Conservation (phyloP, 2,329 filamentous ascomycete species). For the Diaporthe helianthi region DNA sequence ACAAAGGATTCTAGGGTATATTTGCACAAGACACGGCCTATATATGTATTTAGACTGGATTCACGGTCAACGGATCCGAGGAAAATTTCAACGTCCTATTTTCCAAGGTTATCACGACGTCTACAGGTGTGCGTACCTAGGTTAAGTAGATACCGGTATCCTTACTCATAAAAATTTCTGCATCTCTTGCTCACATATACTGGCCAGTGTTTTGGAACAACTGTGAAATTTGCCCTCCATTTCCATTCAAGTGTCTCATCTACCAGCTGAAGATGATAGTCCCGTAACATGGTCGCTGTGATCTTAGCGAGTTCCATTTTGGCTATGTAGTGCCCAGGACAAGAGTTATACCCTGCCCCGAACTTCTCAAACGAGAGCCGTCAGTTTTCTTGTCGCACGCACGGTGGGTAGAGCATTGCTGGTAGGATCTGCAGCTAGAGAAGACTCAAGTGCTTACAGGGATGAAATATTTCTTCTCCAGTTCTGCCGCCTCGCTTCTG, state of each 20-base stretch:
- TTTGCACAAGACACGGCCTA: background rate
- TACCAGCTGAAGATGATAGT: slow-evolving; percentile 36
- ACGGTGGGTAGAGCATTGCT: background rate
- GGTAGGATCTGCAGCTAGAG: too few species aligned
- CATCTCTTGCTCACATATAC: slow-evolving; percentile 32
- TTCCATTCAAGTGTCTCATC: slow-evolving; percentile 38
- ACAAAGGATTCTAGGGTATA: background rate
- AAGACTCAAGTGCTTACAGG: too few species aligned
- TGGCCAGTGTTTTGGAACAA: slow-evolving; percentile 38
- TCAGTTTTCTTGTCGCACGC: background rate
- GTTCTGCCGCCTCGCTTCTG: slow-evolving; percentile 20
- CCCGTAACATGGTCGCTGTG: slow-evolving; percentile 3
- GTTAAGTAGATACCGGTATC: background rate
- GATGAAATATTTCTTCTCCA: slow-evolving; percentile 38
- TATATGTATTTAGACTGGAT: too few species aligned
- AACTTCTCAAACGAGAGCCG: background rate
- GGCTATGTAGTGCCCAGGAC: slow-evolving; percentile 11
- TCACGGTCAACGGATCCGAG: background rate
- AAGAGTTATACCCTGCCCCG: slow-evolving; percentile 16
- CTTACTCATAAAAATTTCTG: background rate
- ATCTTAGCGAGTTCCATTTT: slow-evolving; percentile 23
- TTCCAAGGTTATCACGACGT: too few species aligned
- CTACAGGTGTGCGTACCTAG: too few species aligned
- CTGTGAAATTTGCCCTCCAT: slow-evolving; percentile 40
- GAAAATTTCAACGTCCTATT: background rate